phyloP scores from a whole-genome alignment of 2,329 filamentous ascomycete genomes.

The Venturia aucupariae region DNA sequence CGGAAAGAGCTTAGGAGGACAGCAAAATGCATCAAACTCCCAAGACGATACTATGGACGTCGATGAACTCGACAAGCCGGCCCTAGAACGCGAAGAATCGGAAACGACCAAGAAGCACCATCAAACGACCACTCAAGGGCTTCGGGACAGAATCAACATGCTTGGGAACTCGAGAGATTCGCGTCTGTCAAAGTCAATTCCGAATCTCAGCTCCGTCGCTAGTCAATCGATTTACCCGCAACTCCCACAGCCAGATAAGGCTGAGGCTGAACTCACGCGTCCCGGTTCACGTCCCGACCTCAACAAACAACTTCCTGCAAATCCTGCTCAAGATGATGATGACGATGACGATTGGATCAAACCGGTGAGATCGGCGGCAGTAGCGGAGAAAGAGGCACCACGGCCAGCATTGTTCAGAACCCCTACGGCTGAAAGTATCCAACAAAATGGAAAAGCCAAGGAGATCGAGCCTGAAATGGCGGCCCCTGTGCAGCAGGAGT shows the following conservation, averaged over 20 bases:
- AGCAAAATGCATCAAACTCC: slow-evolving; percentile 21
- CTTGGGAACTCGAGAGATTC: slow-evolving; percentile 46
- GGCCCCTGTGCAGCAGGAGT: not conserved
- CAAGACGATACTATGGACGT: slow-evolving; percentile 40
- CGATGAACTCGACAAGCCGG: slow-evolving; percentile 33
- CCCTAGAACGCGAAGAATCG: slow-evolving; percentile 35
- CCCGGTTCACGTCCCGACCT: slow-evolving; percentile 2
- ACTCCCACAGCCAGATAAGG: slow-evolving; percentile 11
- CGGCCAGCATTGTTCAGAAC: slow-evolving; percentile 51
- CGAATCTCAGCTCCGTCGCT: slow-evolving; percentile 2
- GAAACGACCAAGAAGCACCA: slow-evolving; percentile 55
- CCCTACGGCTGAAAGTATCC: slow-evolving; percentile 53
- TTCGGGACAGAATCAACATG: slow-evolving; percentile 87
- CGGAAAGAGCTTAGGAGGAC: slow-evolving; percentile 54
- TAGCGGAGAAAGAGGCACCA: slow-evolving; percentile 19
- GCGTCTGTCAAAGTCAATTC: slow-evolving; percentile 25
- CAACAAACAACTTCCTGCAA: not conserved
- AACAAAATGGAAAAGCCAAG: slow-evolving; percentile 37
- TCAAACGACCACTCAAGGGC: slow-evolving; percentile 85
- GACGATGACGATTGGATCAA: slow-evolving; percentile 54
- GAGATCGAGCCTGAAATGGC: not conserved
- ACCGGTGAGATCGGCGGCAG: slow-evolving; percentile 35
- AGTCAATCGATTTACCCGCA: slow-evolving; percentile 13
- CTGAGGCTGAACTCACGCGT: not conserved
- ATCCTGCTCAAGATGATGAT: slow-evolving; percentile 23